These are phyloP conservation scores for Emiliania huxleyi DNA, from an alignment of 78 protist genomes.

Conservation along the genomic window DNA sequence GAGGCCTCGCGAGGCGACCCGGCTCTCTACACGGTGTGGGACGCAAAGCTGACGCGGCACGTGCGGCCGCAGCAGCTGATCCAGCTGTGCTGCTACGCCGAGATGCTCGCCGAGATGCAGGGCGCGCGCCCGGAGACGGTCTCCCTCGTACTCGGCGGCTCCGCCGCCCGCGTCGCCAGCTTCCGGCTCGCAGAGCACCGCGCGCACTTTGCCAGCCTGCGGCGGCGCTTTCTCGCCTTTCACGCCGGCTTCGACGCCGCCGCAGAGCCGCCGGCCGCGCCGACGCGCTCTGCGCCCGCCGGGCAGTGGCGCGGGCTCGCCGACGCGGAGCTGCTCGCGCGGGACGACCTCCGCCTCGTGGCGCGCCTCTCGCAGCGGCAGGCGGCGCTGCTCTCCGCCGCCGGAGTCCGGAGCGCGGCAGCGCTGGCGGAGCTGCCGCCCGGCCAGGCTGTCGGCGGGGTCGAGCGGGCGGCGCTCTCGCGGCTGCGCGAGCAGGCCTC, in stretches of 20 bases:
- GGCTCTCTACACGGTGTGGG: neutral
- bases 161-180: neutral
- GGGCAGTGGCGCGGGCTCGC: neutral
- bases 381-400: neutral
- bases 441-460: neutral
- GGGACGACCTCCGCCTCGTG: neutral
- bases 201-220: neutral
- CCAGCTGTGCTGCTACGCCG: conserved; percentile 23
- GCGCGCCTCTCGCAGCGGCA: neutral
- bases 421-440: neutral
- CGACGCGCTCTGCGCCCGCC: neutral
- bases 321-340: neutral
- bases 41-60: neutral
- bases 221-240: neutral
- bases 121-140: neutral
- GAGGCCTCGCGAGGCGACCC: neutral
- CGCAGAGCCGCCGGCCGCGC: neutral
- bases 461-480: neutral
- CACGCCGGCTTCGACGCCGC: neutral
- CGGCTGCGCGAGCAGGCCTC: neutral
- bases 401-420: neutral
- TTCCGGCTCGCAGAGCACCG: neutral
- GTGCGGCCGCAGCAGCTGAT: neutral
- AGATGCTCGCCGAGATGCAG: neutral
- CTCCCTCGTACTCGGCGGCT: neutral